Conservation (phyloP, 257 asterid species). For the Scutellaria galericulata region DNA sequence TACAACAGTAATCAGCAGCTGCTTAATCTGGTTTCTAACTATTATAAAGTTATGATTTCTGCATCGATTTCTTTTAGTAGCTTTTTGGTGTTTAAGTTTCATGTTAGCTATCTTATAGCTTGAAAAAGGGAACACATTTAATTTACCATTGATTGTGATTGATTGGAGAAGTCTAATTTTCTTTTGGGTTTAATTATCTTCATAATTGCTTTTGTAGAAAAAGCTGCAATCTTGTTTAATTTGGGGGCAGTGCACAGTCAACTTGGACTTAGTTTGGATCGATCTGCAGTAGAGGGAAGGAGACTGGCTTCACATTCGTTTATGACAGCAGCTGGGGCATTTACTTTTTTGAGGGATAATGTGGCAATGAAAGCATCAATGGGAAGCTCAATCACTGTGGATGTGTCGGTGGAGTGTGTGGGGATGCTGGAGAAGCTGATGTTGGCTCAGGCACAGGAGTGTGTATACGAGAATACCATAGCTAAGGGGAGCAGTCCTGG, state of each 20-base stretch:
- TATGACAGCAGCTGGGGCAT: slow-evolving; percentile 92
- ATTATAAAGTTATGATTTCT: background rate
- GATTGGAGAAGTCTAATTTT: slow-evolving; percentile 7
- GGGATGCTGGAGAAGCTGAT: slow-evolving; percentile 92
- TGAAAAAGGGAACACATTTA: background rate
- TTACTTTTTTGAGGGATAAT: slow-evolving; percentile 79
- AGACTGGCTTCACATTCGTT: slow-evolving; percentile 92
- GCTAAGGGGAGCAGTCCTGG: slow-evolving; percentile 92
- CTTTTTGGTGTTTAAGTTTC: background rate
- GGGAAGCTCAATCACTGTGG: slow-evolving; percentile 80
- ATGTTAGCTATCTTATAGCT: too few species aligned
- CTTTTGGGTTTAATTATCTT: slow-evolving; percentile 29
- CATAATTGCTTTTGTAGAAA: slow-evolving; percentile 51
- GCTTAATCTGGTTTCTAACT: background rate
- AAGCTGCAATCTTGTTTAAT: slow-evolving; percentile 90
- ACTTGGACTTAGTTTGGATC: slow-evolving; percentile 79
- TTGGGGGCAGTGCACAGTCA: slow-evolving; percentile 95
- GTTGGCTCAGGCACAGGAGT: slow-evolving; percentile 98
- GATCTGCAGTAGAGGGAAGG: slow-evolving; percentile 94
- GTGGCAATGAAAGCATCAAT: slow-evolving; percentile 76
- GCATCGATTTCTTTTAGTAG: background rate
- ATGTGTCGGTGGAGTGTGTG: slow-evolving; percentile 78
- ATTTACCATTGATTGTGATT: slow-evolving; percentile 1
- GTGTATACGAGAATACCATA: slow-evolving; percentile 88
- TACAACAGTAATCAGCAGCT: background rate